phyloP scores from a whole-genome alignment of 108 stramenopile species.

The Pelagomonas calceolata region DNA sequence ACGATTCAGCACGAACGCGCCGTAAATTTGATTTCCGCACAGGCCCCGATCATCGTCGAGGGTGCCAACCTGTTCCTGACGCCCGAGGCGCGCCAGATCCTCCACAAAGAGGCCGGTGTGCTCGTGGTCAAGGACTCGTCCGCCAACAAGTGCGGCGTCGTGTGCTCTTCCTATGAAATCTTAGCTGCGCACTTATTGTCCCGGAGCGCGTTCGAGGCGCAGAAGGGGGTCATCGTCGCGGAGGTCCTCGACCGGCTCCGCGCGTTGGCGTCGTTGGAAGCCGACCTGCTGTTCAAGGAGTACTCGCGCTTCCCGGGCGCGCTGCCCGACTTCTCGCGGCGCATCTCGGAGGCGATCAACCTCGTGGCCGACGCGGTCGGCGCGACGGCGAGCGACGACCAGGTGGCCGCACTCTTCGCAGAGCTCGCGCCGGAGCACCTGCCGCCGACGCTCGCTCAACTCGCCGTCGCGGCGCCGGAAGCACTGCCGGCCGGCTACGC shows the following conservation, averaged over 20 bases:
- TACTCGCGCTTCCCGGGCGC: conserved; percentile 61
- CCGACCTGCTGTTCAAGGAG: conserved; percentile 92
- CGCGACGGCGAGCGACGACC: conserved; percentile 53
- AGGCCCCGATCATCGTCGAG: conserved; percentile 84
- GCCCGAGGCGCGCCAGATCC: conserved; percentile 71
- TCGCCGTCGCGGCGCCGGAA: conserved; percentile 59
- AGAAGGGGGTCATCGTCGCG: conserved; percentile 78
- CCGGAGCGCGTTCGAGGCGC: conserved; percentile 77
- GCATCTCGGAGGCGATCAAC: conserved; percentile 80
- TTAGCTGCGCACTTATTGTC: conserved; percentile 81
- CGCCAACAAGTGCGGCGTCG: conserved; percentile 97
- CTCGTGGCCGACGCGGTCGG: conserved; percentile 80
- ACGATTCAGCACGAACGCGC: no score
- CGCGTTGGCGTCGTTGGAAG: conserved; percentile 69
- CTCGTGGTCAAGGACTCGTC: conserved; percentile 94
- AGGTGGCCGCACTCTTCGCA: conserved; percentile 55
- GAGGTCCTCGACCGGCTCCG: conserved; percentile 83
- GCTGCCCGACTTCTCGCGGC: conserved; percentile 69
- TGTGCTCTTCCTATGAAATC: conserved; percentile 90
- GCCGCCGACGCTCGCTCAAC: conserved; percentile 72
- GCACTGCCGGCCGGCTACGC: conserved; percentile 81
- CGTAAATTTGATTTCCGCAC: no score
- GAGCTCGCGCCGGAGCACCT: conserved; percentile 58
- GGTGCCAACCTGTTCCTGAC: conserved; percentile 92
- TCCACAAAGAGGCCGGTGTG: conserved; percentile 84